Percentiles rank a stretch among this genome's conserved stretches.
Conservation (phyloP, 805 yeast species). For the Kluyveromyces siamensis region DNA sequence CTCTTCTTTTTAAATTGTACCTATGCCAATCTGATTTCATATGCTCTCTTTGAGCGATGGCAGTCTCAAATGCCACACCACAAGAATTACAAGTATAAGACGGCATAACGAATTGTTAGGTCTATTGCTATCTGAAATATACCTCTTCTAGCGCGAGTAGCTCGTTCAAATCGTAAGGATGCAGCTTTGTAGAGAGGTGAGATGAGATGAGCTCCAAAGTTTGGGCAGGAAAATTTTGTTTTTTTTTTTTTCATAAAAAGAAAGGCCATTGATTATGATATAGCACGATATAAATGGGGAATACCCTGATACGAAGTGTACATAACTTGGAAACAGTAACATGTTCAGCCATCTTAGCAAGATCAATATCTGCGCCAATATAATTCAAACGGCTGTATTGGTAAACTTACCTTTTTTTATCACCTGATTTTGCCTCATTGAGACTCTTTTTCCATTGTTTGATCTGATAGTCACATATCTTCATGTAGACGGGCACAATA, state of each 20-base stretch:
- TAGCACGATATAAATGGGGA: too few relatives aligned
- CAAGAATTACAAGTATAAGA: conserved; percentile 80
- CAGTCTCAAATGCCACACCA: conserved; percentile 61
- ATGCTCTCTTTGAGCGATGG: conserved; percentile 77
- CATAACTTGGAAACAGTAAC: too few relatives aligned
- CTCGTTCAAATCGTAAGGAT: not conserved
- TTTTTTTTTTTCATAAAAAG: not conserved
- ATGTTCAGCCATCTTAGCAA: not conserved
- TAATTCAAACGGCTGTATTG: not conserved
- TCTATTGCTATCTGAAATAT: not conserved
- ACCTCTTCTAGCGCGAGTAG: not conserved
- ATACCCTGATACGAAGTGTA: too few relatives aligned
- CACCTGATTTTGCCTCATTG: conserved; percentile 5
- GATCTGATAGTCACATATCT: conserved; percentile 45
- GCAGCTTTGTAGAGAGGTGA: not conserved
- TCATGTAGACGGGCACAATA: conserved; percentile 50
- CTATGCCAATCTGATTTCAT: conserved; percentile 99
- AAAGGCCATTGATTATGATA: not conserved
- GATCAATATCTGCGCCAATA: not conserved
- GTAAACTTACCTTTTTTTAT: too few relatives aligned
- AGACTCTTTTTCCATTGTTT: conserved; percentile 35
- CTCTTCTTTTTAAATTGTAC: conserved; percentile 89
- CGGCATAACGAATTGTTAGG: conserved; percentile 1
- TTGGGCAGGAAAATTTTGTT: not conserved
- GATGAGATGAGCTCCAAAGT: conserved; percentile 1